Percentiles rank a stretch among this genome's conserved stretches.
Conservation (phyloP, 305 asterid species). For the Salvia sclarea region DNA sequence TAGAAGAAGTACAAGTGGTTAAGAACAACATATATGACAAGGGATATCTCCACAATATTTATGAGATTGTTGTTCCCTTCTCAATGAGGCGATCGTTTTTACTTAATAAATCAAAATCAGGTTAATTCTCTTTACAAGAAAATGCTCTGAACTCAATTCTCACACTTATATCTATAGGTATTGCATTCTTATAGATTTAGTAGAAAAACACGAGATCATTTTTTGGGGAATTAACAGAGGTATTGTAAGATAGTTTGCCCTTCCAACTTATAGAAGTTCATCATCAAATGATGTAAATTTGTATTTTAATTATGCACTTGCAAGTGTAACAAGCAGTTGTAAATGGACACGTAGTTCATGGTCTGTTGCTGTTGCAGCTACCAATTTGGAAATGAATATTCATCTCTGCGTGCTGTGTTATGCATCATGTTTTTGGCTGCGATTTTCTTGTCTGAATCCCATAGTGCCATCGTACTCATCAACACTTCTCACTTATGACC, state of each 20-base stretch:
- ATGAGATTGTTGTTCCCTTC: slow-evolving; percentile 64
- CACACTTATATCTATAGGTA: neutral
- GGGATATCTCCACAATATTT: slow-evolving; percentile 63
- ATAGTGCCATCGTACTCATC: no score
- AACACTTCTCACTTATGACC: no score
- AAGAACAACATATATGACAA: slow-evolving; percentile 68
- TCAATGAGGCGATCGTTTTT: slow-evolving; percentile 68
- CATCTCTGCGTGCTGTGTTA: neutral
- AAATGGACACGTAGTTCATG: slow-evolving; percentile 25
- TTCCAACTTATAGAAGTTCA: neutral
- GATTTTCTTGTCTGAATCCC: no score
- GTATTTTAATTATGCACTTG: slow-evolving; percentile 20
- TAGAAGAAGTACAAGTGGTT: slow-evolving; percentile 60
- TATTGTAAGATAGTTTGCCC: neutral
- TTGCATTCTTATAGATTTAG: slow-evolving; percentile 18
- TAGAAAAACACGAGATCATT: neutral
- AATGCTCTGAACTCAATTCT: slow-evolving; percentile 20
- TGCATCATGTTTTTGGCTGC: neutral
- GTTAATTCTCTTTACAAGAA: slow-evolving; percentile 36
- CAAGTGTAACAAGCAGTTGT: slow-evolving; percentile 23
- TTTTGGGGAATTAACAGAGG: neutral
- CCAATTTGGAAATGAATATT: neutral
- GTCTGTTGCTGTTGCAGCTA: neutral
- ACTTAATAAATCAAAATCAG: slow-evolving; percentile 56
- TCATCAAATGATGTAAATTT: slow-evolving; percentile 30